phyloP scores from a whole-genome alignment of 1,284 basidiomycete genomes.

The Porogramme epimiltina region DNA sequence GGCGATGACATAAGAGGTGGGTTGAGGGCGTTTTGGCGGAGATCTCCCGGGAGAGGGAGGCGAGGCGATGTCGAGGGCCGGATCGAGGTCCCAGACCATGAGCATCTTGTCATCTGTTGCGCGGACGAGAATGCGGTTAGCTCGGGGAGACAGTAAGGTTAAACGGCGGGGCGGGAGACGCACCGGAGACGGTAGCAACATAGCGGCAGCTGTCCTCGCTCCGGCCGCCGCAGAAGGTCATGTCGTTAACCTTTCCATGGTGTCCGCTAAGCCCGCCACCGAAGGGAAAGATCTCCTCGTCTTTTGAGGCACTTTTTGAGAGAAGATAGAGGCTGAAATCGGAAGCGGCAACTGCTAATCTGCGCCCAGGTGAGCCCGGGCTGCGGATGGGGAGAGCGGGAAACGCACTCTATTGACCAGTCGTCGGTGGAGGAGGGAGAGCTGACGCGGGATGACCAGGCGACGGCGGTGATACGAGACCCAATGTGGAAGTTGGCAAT shows the following conservation, averaged over 20 bases:
- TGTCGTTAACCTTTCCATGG: conserved; percentile 71
- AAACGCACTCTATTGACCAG: conserved; percentile 70
- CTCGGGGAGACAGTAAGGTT: not conserved
- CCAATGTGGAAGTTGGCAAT: conserved; percentile 77
- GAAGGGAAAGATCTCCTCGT: conserved; percentile 65
- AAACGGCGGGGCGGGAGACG: conserved; percentile 14
- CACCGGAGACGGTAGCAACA: conserved; percentile 78
- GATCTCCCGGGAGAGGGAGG: conserved; percentile 31
- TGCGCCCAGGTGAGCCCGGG: conserved; percentile 34
- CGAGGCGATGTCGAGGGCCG: conserved; percentile 45
- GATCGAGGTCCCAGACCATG: conserved; percentile 81
- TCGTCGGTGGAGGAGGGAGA: conserved; percentile 65
- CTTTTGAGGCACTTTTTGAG: conserved; percentile 49
- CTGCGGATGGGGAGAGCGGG: conserved; percentile 12
- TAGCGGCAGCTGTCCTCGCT: conserved; percentile 67
- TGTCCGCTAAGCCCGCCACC: conserved; percentile 79
- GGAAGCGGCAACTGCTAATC: conserved; percentile 64
- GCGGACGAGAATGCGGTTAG: not conserved
- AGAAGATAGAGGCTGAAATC: conserved; percentile 73
- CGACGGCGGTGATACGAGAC: conserved; percentile 69
- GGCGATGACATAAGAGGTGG: conserved; percentile 72
- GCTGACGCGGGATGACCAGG: conserved; percentile 70
- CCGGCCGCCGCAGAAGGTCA: conserved; percentile 74
- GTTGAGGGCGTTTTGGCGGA: conserved; percentile 47
- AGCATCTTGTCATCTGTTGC: conserved; percentile 73